Base-by-base conservation (phyloP, 768 basidiomycete species). In the Pleurotus giganteus region DNA sequence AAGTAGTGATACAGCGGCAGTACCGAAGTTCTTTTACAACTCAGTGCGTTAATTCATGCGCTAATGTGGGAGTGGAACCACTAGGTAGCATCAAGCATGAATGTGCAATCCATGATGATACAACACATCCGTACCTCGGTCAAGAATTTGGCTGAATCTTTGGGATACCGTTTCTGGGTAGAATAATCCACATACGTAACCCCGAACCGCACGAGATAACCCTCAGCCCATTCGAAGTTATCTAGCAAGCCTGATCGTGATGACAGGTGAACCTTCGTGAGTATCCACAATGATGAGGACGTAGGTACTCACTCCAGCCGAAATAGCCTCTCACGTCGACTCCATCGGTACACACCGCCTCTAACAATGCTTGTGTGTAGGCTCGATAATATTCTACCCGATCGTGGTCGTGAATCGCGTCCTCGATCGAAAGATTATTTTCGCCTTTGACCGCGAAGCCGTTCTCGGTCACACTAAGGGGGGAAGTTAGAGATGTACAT, bases 181-280 rank as follows among this genome's bases (percentile, higher is more conserved):
- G 75, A 66, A 66, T 83, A 87, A 68, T 88, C 80, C 37, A 89
- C 80, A 65, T 86, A 84, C 6, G 84, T 87, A 47, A 86, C 77
- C 15, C 86, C 86, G 60, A 89, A 89, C 5, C 86, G 81, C 4
- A 82, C 82, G 31, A 66, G 69, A 60, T 86, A 86, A 6, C 86
- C 84, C 56, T 88, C 85, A 19, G 83, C 81, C 85, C 86, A 86
- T 65, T 88, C 86, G 55, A 87, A 86, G 64, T 86, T 87, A 60
- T 87, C 85, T 56, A 88, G 60, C 43, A 88, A 70, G 68, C 83
- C 82, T 83, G 55, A n/a, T 31, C 39, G 36, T 47, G 47, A n/a
- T 31, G 37, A 32, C 23, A 28, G n/a, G n/a, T n/a, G 34, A 17
- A 23, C 54, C 12, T 12, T 29, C 24, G 32, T 17, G 19, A 51